Conservation (phyloP, 495 filamentous ascomycete species). For the Tuber aestivum region DNA sequence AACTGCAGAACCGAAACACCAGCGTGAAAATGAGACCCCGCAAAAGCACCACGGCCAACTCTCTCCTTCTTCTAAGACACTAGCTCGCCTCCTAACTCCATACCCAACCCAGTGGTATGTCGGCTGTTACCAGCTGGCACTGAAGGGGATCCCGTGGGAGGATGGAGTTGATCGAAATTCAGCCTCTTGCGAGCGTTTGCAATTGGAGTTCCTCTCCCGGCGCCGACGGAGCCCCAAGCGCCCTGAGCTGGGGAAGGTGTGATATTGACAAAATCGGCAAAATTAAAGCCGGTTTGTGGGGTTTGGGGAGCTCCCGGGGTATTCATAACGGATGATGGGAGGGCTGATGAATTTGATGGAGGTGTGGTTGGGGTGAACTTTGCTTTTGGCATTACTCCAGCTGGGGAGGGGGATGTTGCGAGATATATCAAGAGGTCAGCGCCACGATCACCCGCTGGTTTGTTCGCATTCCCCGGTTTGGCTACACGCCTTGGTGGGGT, state of each 20-base stretch:
- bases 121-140: constrained; percentile 41
- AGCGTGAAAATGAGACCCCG: constrained; percentile 26
- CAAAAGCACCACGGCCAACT: constrained; percentile 28
- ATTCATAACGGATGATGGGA: constrained; percentile 85
- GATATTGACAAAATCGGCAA: constrained; percentile 94
- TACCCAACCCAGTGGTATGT: constrained; percentile 46
- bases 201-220: constrained; percentile 54
- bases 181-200: constrained; percentile 50
- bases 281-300: constrained; percentile 72
- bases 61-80: constrained; percentile 41
- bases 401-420: constrained; percentile 85
- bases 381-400: constrained; percentile 45
- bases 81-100: constrained; percentile 57
- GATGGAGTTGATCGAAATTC: constrained; percentile 62
- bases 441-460: constrained; percentile 65
- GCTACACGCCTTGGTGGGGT: constrained; percentile 41
- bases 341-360: constrained; percentile 59
- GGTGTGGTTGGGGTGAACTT: constrained; percentile 63
- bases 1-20: constrained; percentile 40
- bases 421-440: constrained; percentile 88
- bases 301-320: constrained; percentile 55
- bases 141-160: constrained; percentile 46
- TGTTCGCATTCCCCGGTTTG: constrained; percentile 24
- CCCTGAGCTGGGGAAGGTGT: constrained; percentile 91
- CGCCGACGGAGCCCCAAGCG: constrained; percentile 57